These are phyloP conservation scores for Oenanthe javanica DNA, from an alignment of 140 eudicot genomes.

Conservation along the genomic window DNA sequence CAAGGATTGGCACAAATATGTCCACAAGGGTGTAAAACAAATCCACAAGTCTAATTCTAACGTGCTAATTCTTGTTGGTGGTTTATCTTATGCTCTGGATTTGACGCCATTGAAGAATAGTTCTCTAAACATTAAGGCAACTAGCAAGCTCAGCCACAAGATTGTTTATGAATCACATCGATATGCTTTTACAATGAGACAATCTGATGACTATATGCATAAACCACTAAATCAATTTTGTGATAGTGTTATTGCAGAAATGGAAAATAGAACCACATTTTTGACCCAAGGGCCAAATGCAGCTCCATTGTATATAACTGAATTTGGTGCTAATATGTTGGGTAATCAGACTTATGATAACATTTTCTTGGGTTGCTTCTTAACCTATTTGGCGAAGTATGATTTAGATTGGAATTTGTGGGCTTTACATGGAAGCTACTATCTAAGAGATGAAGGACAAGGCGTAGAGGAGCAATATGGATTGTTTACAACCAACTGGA, in stretches of 20 bases:
- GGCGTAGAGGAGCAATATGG: slow-evolving; percentile 41
- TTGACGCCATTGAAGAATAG: slow-evolving; percentile 15
- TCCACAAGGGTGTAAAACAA: slow-evolving; percentile 30
- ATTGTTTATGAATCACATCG: slow-evolving; percentile 23
- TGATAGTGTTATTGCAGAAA: neutral
- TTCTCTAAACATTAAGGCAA: slow-evolving; percentile 19
- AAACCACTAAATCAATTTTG: slow-evolving; percentile 9
- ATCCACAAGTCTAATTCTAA: slow-evolving; percentile 35
- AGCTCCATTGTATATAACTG: slow-evolving; percentile 37
- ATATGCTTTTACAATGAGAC: slow-evolving; percentile 16
- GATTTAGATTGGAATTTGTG: slow-evolving; percentile 60
- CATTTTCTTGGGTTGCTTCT: slow-evolving; percentile 33
- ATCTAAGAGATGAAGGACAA: slow-evolving; percentile 27
- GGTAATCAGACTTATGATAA: slow-evolving; percentile 20
- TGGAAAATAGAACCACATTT: neutral
- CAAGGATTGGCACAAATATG: slow-evolving; percentile 29
- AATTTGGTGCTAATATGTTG: slow-evolving; percentile 37
- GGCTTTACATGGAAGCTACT: slow-evolving; percentile 51
- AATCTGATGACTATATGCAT: neutral
- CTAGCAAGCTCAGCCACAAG: slow-evolving; percentile 3
- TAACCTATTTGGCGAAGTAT: slow-evolving; percentile 30
- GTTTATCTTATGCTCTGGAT: slow-evolving; percentile 35
- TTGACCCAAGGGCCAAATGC: neutral
- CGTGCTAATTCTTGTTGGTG: slow-evolving; percentile 34
- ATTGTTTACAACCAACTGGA: slow-evolving; percentile 31